A percentile compares a stretch with the other conserved stretches of the same genome.
These are phyloP conservation scores for Botrytis elliptica DNA, from an alignment of 2,329 filamentous ascomycete species.

Conservation along the genomic window DNA sequence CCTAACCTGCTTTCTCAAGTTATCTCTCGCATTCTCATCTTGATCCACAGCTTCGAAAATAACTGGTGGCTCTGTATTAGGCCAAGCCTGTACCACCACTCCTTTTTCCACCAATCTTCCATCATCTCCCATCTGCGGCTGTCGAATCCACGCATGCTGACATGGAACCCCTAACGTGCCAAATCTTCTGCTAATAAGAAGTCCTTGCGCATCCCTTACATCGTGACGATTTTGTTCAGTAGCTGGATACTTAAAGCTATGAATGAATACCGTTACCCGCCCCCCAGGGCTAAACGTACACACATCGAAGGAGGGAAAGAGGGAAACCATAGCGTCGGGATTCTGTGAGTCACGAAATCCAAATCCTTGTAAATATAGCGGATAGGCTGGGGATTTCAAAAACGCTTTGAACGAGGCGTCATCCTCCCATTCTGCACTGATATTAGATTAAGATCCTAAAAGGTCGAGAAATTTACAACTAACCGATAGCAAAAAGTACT, in stretches of 20 bases:
- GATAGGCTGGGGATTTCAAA: neutral
- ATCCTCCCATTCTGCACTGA: neutral
- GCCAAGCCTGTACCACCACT: neutral
- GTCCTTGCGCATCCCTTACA: neutral
- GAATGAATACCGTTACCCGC: neutral
- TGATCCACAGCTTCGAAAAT: neutral
- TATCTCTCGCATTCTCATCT: neutral
- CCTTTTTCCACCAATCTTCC: neutral
- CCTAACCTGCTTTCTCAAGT: neutral
- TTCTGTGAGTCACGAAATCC: neutral
- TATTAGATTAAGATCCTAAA: neutral
- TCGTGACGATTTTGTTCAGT: neutral
- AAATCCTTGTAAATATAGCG: neutral
- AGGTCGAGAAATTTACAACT: neutral
- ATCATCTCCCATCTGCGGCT: neutral
- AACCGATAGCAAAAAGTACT: neutral
- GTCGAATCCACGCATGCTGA: neutral
- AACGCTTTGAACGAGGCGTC: neutral
- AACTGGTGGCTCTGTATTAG: neutral
- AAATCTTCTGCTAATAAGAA: neutral
- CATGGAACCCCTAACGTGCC: accelerated
- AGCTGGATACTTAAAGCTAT: neutral
- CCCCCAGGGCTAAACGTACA: neutral
- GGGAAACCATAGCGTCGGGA: neutral
- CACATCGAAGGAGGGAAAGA: neutral